Evolutionary conservation across 1,284 basidiomycete species (phyloP).

Genomic region (Porodaedalea pini): DNA sequence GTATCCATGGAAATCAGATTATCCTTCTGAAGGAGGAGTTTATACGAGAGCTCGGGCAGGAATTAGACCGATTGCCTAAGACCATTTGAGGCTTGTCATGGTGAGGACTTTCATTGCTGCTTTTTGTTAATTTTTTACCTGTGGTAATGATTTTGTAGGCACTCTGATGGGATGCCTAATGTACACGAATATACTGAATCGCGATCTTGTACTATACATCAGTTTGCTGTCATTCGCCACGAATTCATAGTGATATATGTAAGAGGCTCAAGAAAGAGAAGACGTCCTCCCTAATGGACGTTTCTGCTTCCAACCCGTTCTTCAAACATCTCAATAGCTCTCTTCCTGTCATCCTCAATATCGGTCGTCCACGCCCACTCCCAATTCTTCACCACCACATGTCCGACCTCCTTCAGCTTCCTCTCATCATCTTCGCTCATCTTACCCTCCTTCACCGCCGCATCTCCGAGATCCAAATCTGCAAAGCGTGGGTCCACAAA

Average conservation of each 20-base stretch:
- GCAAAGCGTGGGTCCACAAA: constrained; percentile 26
- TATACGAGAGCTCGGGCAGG: not conserved
- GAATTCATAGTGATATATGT: too few species aligned
- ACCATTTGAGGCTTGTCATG: not conserved
- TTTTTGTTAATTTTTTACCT: not conserved
- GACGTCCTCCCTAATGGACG: not conserved
- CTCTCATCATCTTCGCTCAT: constrained; percentile 1
- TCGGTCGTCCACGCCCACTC: constrained; percentile 26
- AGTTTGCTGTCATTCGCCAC: too few species aligned
- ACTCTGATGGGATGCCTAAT: too few species aligned
- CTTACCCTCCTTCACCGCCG: not conserved
- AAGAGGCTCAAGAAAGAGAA: too few species aligned
- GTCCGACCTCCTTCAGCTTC: constrained; percentile 27
- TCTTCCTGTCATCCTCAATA: constrained; percentile 17
- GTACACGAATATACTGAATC: too few species aligned
- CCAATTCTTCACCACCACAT: constrained; percentile 32
- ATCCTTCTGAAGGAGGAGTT: not conserved
- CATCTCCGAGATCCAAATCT: not conserved
- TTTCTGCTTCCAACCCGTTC: not conserved
- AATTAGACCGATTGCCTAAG: not conserved
- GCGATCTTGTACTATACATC: too few species aligned
- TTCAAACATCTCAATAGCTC: constrained; percentile 13
- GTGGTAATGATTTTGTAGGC: not conserved
- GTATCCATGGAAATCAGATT: not conserved
- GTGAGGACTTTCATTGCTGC: not conserved